Percentiles rank a stretch among this genome's conserved stretches.
Conservation (phyloP, 345 rosid genomes). For the Linum trigynum region DNA sequence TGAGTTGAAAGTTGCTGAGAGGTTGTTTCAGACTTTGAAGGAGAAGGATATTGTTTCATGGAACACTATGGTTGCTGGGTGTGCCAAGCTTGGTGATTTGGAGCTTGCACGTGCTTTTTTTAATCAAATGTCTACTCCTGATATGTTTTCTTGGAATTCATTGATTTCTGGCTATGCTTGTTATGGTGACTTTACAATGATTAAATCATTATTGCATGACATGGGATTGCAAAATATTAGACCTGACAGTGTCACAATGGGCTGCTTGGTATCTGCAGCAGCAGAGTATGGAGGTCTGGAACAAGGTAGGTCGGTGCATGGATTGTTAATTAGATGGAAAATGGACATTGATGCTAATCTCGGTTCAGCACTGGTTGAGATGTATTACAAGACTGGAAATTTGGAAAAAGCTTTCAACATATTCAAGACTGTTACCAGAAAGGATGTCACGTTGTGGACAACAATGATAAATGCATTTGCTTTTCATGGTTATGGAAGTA, state of each 20-base stretch:
- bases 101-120: conserved; percentile 14
- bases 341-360: conserved; percentile 11
- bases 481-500: conserved; percentile 19
- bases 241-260: conserved; percentile 13
- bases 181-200: conserved; percentile 8
- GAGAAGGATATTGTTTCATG: conserved; percentile 22
- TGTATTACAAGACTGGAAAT: conserved; percentile 20
- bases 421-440: conserved; percentile 8
- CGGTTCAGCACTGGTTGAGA: conserved; percentile 22
- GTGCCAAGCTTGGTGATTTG: conserved; percentile 12
- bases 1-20: conserved; percentile 27
- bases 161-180: conserved; percentile 17
- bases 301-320: conserved; percentile 19
- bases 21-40: conserved; percentile 26
- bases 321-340: conserved; percentile 16
- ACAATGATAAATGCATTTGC: conserved; percentile 20
- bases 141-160: conserved; percentile 21
- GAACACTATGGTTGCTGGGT: conserved; percentile 19
- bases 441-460: conserved; percentile 18
- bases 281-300: conserved; percentile 15
- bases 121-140: conserved; percentile 14
- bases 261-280: conserved; percentile 12
- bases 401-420: conserved; percentile 14
- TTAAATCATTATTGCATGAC: neutral
- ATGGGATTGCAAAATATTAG: conserved; percentile 8